Evolutionary conservation across 495 filamentous ascomycete genomes (phyloP), one percentile per base, ranked within the genome.

Genomic region (Margaritispora aquatica): DNA sequence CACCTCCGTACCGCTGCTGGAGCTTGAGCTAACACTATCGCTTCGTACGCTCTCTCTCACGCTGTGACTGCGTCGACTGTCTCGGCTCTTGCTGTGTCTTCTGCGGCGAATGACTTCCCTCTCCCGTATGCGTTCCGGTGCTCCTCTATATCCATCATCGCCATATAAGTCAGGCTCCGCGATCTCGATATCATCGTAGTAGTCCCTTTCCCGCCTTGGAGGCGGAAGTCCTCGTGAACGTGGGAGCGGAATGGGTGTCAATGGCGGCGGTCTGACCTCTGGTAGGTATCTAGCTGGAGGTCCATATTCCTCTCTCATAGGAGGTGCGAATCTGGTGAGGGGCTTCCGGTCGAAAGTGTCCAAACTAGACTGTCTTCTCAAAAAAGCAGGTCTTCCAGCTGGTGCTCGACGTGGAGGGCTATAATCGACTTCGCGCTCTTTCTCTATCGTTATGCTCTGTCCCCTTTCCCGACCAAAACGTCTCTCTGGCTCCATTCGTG

Each of bases 261-360:
- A 66, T 36, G 69, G 61, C 19, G 54, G 41, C 13, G 71, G 65
- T 66, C 59, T 66, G 57, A 56, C 60, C 58, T 81, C 74, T 50
- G 83, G 77, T 0, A 74, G 66, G 0, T 80, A 77, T 2, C 67
- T 69, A 8, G 69, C 66, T 4, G 74, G 73, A 4, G 75, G 74
- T 7, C 65, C 71, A 58, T 75, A 75, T 36, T 84, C 74, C 2
- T 83, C 78, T 20, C 71, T 69, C 38, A 17, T 8, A 44, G 22
- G 26, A 48, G 80, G 75, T 26, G 72, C 63, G 60, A 51, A 66
- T 62, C 63, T 59, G 2, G 64, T 58, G 74, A 85, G 76, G 21
- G 86, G 83, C 58, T 81, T 78, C 26, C 87, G 82, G 72, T 90
- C 87, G 64, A 87, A 89, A 0, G 86, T 88, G 69, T 89, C 86